Conservation (phyloP, 352 stramenopile genomes). For the Thalassiosira mediterranea region DNA sequence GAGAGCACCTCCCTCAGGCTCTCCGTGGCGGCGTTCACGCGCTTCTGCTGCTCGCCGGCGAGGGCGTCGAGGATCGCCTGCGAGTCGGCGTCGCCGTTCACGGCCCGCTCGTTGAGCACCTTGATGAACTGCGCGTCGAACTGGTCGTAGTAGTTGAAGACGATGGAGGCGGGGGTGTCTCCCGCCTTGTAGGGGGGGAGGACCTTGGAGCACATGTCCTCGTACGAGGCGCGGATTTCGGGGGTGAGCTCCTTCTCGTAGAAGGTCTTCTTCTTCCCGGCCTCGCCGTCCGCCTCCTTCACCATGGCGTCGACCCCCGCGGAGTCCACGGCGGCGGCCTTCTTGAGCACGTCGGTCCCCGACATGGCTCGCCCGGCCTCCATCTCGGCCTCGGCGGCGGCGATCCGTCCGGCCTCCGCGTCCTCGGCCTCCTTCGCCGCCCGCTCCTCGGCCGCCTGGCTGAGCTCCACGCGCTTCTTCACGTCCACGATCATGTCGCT, state of each 20-base stretch:
- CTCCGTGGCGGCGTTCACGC: conserved; percentile 66
- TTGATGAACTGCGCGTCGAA: conserved; percentile 85
- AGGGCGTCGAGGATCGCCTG: conserved; percentile 67
- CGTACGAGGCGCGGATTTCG: conserved; percentile 81
- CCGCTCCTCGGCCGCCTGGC: conserved; percentile 61
- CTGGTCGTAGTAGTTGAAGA: conserved; percentile 77
- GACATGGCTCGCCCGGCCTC: conserved; percentile 62
- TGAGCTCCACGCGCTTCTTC: conserved; percentile 69
- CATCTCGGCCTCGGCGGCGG: conserved; percentile 56
- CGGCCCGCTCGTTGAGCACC: conserved; percentile 69
- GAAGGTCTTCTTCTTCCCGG: conserved; percentile 62
- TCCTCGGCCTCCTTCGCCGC: conserved; percentile 56
- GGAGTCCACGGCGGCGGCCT: conserved; percentile 68
- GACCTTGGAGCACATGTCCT: conserved; percentile 73
- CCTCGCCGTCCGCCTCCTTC: conserved; percentile 20
- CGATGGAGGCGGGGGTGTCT: conserved; percentile 59
- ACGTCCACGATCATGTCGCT: conserved; percentile 79
- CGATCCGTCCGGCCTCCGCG: conserved; percentile 56
- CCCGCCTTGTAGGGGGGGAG: conserved; percentile 79
- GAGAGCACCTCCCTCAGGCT: conserved; percentile 69
- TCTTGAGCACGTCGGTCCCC: conserved; percentile 72
- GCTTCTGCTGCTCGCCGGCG: conserved; percentile 65
- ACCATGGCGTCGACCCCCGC: conserved; percentile 43
- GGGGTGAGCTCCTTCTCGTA: conserved; percentile 77
- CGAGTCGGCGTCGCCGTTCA: conserved; percentile 68